Evolutionary conservation across 345 rosid genomes (phyloP).

Genomic region (Gossypium arboreum): DNA sequence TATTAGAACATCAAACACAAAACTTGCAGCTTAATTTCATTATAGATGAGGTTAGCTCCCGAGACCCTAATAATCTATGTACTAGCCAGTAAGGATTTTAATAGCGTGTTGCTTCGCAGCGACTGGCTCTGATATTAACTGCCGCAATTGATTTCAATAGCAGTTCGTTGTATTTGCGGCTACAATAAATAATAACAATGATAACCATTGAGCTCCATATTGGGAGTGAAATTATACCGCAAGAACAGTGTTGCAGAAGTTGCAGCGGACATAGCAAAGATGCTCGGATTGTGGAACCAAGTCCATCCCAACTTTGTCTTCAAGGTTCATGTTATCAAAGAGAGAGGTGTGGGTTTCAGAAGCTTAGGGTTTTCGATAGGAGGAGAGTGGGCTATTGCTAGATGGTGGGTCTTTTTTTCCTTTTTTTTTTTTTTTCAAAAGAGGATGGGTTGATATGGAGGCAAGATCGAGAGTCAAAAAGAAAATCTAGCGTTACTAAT

Average conservation of each 20-base stretch:
- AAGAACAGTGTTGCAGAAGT: conserved; percentile 97
- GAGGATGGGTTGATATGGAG: background rate
- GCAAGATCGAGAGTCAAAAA: conserved; percentile 20
- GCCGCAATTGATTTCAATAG: background rate
- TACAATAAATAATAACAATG: too few species aligned
- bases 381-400: conserved; percentile 2
- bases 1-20: background rate
- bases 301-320: conserved; percentile 65
- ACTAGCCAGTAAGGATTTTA: background rate
- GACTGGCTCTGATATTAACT: background rate
- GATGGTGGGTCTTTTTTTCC: background rate
- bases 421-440: background rate
- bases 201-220: background rate
- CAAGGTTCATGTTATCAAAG: conserved; percentile 46
- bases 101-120: too few species aligned
- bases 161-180: too few species aligned
- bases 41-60: background rate
- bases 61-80: background rate
- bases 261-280: conserved; percentile 96
- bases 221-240: conserved; percentile 45
- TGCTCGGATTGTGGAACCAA: conserved; percentile 63
- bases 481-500: conserved; percentile 29
- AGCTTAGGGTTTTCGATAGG: conserved; percentile 20
- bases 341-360: background rate
- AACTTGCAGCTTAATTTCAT: background rate